Evolutionary conservation across 371 early-diverging fungal genomes (phyloP).

Genomic region (Entomophthora muscae): DNA sequence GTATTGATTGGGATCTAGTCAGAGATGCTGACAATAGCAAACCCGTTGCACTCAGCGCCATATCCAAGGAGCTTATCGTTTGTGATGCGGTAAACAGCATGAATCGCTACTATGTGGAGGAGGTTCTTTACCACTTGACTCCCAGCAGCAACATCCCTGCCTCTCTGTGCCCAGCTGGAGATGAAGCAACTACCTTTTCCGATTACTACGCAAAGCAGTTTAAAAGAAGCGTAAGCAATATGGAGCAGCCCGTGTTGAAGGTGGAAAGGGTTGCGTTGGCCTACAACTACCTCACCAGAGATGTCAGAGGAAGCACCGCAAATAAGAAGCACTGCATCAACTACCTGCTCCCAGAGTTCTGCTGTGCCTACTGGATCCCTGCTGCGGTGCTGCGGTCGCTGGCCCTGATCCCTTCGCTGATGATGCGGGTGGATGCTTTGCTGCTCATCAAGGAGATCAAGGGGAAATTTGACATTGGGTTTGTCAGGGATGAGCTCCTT

Average conservation of each 20-base stretch:
- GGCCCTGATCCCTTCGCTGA: slow-evolving; percentile 40
- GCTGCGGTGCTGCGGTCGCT: slow-evolving; percentile 30
- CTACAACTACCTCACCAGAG: slow-evolving; percentile 26
- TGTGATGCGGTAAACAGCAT: slow-evolving; percentile 28
- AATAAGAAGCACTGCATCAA: slow-evolving; percentile 11
- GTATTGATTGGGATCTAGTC: slow-evolving; percentile 40
- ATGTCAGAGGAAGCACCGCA: neutral
- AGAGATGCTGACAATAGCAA: slow-evolving; percentile 10
- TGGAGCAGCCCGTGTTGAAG: slow-evolving; percentile 27
- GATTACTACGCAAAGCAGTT: slow-evolving; percentile 27
- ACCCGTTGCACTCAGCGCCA: slow-evolving; percentile 7
- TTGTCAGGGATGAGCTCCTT: slow-evolving; percentile 24
- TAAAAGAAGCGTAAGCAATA: slow-evolving; percentile 13
- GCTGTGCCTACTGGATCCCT: slow-evolving; percentile 23
- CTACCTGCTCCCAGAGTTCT: slow-evolving; percentile 36
- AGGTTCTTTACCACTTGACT: slow-evolving; percentile 20
- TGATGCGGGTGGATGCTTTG: slow-evolving; percentile 42
- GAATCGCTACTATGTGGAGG: slow-evolving; percentile 34
- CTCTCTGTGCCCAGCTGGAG: slow-evolving; percentile 11
- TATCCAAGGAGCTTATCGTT: slow-evolving; percentile 22
- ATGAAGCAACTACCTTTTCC: slow-evolving; percentile 22
- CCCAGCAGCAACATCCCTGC: slow-evolving; percentile 19
- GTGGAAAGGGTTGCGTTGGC: slow-evolving; percentile 22
- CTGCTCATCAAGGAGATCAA: slow-evolving; percentile 36
- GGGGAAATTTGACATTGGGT: slow-evolving; percentile 19